phyloP scores from a whole-genome alignment of 2,329 filamentous ascomycete genomes.

The Diplocarpon rosae region DNA sequence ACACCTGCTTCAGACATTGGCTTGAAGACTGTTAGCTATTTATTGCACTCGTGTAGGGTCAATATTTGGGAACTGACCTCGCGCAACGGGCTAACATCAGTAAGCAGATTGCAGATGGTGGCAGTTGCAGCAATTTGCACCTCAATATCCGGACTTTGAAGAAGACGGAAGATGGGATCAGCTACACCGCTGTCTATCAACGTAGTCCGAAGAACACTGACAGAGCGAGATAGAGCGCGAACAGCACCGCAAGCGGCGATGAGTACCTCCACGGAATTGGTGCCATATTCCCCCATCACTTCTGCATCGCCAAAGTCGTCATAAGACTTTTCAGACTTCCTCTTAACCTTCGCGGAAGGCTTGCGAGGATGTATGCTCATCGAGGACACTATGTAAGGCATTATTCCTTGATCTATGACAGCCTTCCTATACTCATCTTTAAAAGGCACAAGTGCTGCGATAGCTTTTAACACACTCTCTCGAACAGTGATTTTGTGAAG shows the following conservation, averaged over 20 bases:
- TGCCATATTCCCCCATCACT: slow-evolving; percentile 42
- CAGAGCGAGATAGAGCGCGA: slow-evolving; percentile 72
- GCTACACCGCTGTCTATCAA: slow-evolving; percentile 79
- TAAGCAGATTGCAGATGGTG: slow-evolving; percentile 72
- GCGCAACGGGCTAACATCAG: slow-evolving; percentile 86
- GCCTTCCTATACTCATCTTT: slow-evolving; percentile 77
- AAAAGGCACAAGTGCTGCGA: slow-evolving; percentile 71
- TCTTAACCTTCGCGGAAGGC: slow-evolving; percentile 30
- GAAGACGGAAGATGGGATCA: slow-evolving; percentile 62
- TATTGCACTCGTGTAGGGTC: not conserved
- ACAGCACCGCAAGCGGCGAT: slow-evolving; percentile 77
- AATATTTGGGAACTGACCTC: slow-evolving; percentile 45
- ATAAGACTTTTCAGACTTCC: slow-evolving; percentile 29
- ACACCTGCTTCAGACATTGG: slow-evolving; percentile 64
- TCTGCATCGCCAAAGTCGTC: slow-evolving; percentile 12
- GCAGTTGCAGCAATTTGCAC: slow-evolving; percentile 80
- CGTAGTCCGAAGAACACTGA: slow-evolving; percentile 73
- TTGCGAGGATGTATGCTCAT: slow-evolving; percentile 52
- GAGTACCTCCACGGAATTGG: slow-evolving; percentile 66
- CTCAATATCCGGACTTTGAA: slow-evolving; percentile 64
- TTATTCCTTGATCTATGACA: slow-evolving; percentile 70
- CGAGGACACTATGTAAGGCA: slow-evolving; percentile 75
- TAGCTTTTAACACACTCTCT: slow-evolving; percentile 63
- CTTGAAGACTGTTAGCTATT: slow-evolving; percentile 31
- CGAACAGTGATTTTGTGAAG: slow-evolving; percentile 66